Percentiles rank a stretch among this genome's conserved stretches.
phyloP scores from a whole-genome alignment of 352 stramenopile genomes.

The Globisporangium abappressorium region DNA sequence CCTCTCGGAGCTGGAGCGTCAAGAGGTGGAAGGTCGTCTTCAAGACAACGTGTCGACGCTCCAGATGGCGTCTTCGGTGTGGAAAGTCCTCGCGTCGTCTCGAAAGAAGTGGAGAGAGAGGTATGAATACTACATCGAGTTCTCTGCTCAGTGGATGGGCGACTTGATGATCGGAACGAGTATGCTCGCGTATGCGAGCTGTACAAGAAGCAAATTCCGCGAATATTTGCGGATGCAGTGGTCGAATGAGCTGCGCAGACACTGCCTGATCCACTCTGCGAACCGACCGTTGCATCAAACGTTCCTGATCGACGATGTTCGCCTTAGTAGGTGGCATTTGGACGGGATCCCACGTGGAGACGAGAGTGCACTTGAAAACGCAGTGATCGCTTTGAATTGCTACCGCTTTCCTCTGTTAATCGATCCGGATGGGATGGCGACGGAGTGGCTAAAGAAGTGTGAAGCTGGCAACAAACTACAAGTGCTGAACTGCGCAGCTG shows the following conservation, averaged over 20 bases:
- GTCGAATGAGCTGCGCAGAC: conserved; percentile 28
- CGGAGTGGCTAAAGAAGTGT: conserved; percentile 47
- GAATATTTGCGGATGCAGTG: conserved; percentile 33
- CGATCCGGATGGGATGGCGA: conserved; percentile 54
- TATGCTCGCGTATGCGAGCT: conserved; percentile 42
- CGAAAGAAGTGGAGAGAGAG: conserved; percentile 36
- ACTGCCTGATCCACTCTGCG: conserved; percentile 33
- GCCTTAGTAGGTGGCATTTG: conserved; percentile 42
- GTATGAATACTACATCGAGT: conserved; percentile 41
- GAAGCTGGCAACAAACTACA: conserved; percentile 14
- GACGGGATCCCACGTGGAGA: conserved; percentile 41
- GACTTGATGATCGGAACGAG: conserved; percentile 68
- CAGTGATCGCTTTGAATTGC: conserved; percentile 32
- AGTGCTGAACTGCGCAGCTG: conserved; percentile 7
- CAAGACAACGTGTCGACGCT: conserved; percentile 53
- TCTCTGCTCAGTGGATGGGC: conserved; percentile 41
- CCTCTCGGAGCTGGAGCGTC: conserved; percentile 49
- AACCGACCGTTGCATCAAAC: conserved; percentile 22
- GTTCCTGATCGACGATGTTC: conserved; percentile 32
- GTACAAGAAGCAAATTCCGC: conserved; percentile 16
- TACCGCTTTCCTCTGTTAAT: conserved; percentile 56
- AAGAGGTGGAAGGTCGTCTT: conserved; percentile 42
- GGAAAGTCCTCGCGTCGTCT: conserved; percentile 46
- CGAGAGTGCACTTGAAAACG: conserved; percentile 36
- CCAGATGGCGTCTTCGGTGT: conserved; percentile 50